Percentiles rank a stretch among this genome's conserved stretches.
These are phyloP conservation scores for Paramecium sonneborni DNA, from an alignment of 73 alveolate species.

Conservation along the genomic window DNA sequence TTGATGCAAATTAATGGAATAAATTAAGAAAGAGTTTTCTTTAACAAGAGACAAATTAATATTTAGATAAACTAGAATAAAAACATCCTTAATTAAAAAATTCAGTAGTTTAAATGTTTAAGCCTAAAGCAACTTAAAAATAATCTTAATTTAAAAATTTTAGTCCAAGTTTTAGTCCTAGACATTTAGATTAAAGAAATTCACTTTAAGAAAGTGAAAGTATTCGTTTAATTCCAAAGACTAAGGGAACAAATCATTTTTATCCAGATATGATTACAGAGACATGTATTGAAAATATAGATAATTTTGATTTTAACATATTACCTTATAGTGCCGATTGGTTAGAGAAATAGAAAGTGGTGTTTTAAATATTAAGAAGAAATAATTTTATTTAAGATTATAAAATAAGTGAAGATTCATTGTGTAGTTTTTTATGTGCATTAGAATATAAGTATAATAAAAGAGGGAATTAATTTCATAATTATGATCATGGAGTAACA, in stretches of 20 bases:
- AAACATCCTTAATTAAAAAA: slow-evolving; percentile 2
- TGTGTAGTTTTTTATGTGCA: neutral
- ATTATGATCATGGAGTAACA: slow-evolving; percentile 66
- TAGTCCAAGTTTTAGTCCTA: slow-evolving; percentile 8
- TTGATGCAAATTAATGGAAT: neutral
- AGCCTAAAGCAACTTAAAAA: slow-evolving; percentile 21
- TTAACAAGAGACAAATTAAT: neutral
- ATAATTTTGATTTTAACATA: slow-evolving; percentile 16
- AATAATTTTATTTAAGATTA: neutral
- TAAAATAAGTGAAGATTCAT: slow-evolving; percentile 32
- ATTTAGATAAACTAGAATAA: slow-evolving; percentile 39
- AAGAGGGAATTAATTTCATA: slow-evolving; percentile 52
- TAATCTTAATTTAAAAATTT: neutral
- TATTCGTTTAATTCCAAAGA: neutral
- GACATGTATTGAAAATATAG: neutral
- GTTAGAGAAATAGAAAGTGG: slow-evolving; percentile 32
- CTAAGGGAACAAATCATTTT: neutral
- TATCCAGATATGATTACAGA: neutral
- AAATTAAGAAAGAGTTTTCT: neutral
- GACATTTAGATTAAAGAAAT: slow-evolving; percentile 6
- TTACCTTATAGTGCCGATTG: neutral
- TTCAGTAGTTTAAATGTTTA: slow-evolving; percentile 39
- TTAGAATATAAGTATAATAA: slow-evolving; percentile 62
- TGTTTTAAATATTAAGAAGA: neutral
- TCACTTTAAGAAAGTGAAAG: neutral